These are phyloP conservation scores for Sisymbrium altissimum DNA, from an alignment of 345 rosid genomes.

Conservation along the genomic window DNA sequence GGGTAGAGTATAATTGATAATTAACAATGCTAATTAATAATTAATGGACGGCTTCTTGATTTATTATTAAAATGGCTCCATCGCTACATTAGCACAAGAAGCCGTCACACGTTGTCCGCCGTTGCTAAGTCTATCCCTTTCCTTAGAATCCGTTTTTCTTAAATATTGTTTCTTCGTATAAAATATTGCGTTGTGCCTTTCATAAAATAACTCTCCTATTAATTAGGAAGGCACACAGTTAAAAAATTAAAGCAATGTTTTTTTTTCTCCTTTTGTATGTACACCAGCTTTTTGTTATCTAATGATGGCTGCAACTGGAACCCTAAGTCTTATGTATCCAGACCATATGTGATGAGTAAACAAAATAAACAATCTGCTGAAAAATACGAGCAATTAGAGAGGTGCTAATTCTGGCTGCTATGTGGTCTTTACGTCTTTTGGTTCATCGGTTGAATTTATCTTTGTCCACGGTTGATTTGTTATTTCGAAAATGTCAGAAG, in stretches of 20 bases:
- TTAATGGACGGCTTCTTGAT: conserved; percentile 19
- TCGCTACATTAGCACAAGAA: conserved; percentile 6
- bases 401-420: not conserved
- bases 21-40: not conserved
- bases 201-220: not conserved
- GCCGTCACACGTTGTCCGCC: conserved; percentile 29
- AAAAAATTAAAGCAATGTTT: not conserved
- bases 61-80: not conserved
- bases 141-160: not conserved
- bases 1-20: not conserved
- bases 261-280: not conserved
- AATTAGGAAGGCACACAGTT: not conserved
- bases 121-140: conserved; percentile 17
- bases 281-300: not conserved
- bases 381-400: not conserved
- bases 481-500: not conserved
- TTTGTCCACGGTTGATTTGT: not conserved
- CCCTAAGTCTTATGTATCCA: not conserved
- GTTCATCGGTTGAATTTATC: not conserved
- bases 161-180: not conserved
- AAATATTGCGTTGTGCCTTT: not conserved
- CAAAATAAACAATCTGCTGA: not conserved
- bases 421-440: not conserved
- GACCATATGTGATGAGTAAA: conserved; percentile 1
- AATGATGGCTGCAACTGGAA: conserved; percentile 14